Base-by-base conservation (phyloP, 2,329 filamentous ascomycete genomes). In the Talaromyces sp. region DNA sequence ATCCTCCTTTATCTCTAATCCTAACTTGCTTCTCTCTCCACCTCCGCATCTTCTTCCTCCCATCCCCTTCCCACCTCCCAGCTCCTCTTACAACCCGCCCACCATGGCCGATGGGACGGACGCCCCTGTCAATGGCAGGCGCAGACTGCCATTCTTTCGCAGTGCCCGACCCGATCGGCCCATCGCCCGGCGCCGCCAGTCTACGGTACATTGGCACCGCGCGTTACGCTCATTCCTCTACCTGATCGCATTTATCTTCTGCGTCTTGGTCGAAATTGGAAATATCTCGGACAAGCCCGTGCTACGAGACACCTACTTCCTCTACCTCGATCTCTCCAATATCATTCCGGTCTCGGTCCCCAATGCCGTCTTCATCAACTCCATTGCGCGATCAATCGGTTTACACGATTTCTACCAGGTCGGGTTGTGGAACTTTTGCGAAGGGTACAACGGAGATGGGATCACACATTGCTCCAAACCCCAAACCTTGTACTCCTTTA, bases 341-440 rank as follows among this genome's bases (percentile, higher is more conserved):
- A 88, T 97, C 68, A 87, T 96, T 51, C 88, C 89, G 0, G 77
- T 84, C 30, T 85, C 83, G 4, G 82, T 90, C 14, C 87, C 88
- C 37, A 88, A 91, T 68, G 85, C 86, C 9, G 75, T 81, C 20
- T 80, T 96, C 41, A 88, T 96, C 73, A 96, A 96, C 77, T 91
- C 86, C 41, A 91, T 96, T 60, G 91, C 91, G 3, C 86, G 90
- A 47, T 90, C 88, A 19, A 79, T 97, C 49, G 93, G 92, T 27
- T 80, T 97, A 44, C 91, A 96, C 70, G 93, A 97, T 73, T 97
- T 96, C 75, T 97, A 97, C 73, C 89, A 91, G 65, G 89, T 96
- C 24, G 92, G 92, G 5, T 76, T 97, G 36, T 97, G 93, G 93
- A 88, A 86, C 54, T 96, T 88, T 71, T 97, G 93, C 73, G 90